A percentile compares a stretch with the other conserved stretches of the same genome.
Conservation (phyloP, 768 basidiomycete species). For the Tulasnella sp. region DNA sequence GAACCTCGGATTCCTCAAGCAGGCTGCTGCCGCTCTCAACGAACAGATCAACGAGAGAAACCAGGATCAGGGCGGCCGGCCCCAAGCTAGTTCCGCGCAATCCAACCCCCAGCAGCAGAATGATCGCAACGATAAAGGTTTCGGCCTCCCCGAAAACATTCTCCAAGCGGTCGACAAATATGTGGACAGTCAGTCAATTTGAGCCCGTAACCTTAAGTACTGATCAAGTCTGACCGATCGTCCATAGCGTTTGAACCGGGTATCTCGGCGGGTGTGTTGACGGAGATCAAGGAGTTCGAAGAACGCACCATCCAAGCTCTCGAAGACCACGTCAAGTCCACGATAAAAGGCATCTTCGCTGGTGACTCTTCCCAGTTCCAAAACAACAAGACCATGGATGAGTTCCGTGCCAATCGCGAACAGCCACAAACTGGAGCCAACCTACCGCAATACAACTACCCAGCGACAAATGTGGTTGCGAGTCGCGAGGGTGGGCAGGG, state of each 20-base stretch:
- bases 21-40: too few species aligned
- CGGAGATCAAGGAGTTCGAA: constrained; percentile 3
- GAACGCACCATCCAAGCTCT: not conserved
- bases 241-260: constrained; percentile 1
- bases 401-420: constrained; percentile 3
- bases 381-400: constrained; percentile 6
- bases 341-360: constrained; percentile 7
- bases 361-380: constrained; percentile 1
- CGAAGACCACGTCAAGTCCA: constrained; percentile 1
- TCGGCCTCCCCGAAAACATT: not conserved
- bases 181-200: constrained; percentile 4
- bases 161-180: constrained; percentile 2
- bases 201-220: not conserved
- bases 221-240: not conserved
- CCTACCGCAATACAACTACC: constrained; percentile 11
- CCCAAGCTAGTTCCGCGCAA: too few species aligned
- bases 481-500: not conserved
- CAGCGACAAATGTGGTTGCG: constrained; percentile 5
- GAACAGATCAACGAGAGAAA: too few species aligned
- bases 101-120: too few species aligned
- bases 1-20: too few species aligned
- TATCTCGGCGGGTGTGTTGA: not conserved
- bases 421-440: constrained; percentile 5
- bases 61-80: too few species aligned
- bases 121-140: too few species aligned